Evolutionary conservation across 768 basidiomycete genomes (phyloP), one percentile per base, ranked within the genome.

Genomic region (Tremella fuciformis): DNA sequence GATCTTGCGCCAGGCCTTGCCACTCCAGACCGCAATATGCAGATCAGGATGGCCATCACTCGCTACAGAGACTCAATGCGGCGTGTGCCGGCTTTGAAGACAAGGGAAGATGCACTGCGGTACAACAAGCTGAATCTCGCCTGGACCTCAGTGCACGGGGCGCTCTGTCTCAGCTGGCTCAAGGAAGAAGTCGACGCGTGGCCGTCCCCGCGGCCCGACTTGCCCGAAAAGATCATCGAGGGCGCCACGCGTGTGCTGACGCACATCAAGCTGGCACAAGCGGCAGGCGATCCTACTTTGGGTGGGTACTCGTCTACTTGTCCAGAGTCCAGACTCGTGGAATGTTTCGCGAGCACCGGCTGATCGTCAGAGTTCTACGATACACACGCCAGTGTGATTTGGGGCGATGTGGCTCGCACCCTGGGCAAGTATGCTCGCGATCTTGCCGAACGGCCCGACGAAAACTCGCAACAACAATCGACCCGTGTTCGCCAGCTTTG

Each of bases 231-330:
- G 42, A 46, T 46, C 22, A 18, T 46, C n/a, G 42, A 46, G 6
- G 22, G n/a, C 7, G 42, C 42, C 15, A 22, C n/a, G 22, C n/a
- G 22, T 8, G 42, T 22, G n/a, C 16, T 18, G n/a, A 22, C n/a
- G n/a, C 42, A 46, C 16, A 46, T 46, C 22, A 22, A 46, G 22
- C n/a, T 46, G 4, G 42, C 6, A 18, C n/a, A 18, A 15, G 22
- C n/a, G n/a, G 42, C n/a, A 46, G 42, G 42, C 4, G 42, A 46
- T 46, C 42, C 42, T 18, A 22, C n/a, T 46, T 46, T 46, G 22
- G 42, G 42, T 46, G 42, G 6, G 22, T 15, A 6, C 8, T 46
- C 15, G 22, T 46, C 16, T 22, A 8, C 6, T 6, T 46, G 7
- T 6, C 42, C 29, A 34, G 6, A 34, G 4, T 11, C 29, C 29